Evolutionary conservation across 2,329 filamentous ascomycete genomes (phyloP).

Genomic region (Talaromyces verruculosus): DNA sequence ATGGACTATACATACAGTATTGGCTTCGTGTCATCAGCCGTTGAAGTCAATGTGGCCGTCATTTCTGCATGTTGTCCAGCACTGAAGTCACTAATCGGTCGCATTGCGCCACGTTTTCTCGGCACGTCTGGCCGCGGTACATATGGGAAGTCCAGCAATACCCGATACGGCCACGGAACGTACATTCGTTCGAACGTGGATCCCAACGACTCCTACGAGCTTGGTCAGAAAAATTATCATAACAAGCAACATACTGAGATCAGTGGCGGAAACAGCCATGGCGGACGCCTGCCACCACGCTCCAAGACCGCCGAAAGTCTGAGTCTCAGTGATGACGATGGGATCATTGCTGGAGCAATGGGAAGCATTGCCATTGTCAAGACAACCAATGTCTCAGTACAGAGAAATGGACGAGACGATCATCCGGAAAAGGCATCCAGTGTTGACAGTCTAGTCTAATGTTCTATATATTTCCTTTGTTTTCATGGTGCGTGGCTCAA

Average conservation of each 20-base stretch:
- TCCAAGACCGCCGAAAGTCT: conserved; percentile 10
- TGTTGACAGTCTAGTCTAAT: conserved; percentile 8
- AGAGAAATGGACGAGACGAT: neutral
- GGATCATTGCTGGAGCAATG: conserved; percentile 7
- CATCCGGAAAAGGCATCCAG: conserved; percentile 1
- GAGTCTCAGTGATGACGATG: conserved; percentile 9
- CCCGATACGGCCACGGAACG: neutral
- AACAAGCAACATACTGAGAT: conserved; percentile 6
- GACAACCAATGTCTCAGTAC: conserved; percentile 7
- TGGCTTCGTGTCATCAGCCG: conserved; percentile 31
- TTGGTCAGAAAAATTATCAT: conserved; percentile 5
- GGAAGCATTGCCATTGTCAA: conserved; percentile 11
- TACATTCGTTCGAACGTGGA: conserved; percentile 5
- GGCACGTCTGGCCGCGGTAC: conserved; percentile 17
- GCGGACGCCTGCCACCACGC: neutral
- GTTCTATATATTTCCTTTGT: neutral
- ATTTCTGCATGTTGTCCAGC: conserved; percentile 33
- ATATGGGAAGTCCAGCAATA: conserved; percentile 11
- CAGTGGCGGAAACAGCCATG: neutral
- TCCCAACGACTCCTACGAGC: conserved; percentile 6
- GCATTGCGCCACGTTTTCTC: conserved; percentile 11
- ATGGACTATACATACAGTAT: conserved; percentile 29
- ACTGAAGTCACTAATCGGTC: conserved; percentile 27
- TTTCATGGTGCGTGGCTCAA: neutral
- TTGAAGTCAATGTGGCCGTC: conserved; percentile 34